Conservation (phyloP, 73 alveolate species). For the Paramecium primaurelia region DNA sequence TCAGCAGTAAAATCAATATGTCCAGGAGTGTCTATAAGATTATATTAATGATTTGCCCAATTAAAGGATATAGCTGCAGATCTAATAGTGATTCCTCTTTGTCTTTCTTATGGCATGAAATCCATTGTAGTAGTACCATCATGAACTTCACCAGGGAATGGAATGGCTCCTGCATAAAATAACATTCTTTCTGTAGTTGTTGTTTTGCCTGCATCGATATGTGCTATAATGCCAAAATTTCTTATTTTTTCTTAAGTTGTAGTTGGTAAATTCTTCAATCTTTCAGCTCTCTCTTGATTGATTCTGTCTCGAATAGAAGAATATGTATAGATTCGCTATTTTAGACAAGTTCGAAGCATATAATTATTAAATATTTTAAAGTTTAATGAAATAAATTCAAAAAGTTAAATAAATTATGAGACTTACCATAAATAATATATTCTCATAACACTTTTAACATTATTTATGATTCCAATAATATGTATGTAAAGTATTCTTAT, state of each 20-base stretch:
- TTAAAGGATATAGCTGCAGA: constrained; percentile 89
- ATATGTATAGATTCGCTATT: background rate
- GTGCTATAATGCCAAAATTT: constrained; percentile 85
- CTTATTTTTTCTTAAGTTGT: constrained; percentile 71
- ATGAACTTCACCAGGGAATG: constrained; percentile 82
- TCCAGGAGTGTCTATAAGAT: constrained; percentile 98
- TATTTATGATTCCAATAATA: background rate
- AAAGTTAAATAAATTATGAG: too few species aligned
- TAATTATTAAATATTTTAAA: too few species aligned
- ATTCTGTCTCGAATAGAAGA: constrained; percentile 30
- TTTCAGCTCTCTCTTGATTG: constrained; percentile 9
- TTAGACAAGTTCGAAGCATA: background rate
- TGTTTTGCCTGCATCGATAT: constrained; percentile 93
- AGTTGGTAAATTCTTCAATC: constrained; percentile 39
- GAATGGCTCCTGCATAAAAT: constrained; percentile 81
- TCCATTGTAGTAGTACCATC: constrained; percentile 72
- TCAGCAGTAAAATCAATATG: constrained; percentile 98
- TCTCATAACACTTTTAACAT: background rate
- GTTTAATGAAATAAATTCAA: background rate
- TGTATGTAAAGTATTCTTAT: background rate
- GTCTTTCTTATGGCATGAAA: constrained; percentile 76
- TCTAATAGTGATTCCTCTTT: constrained; percentile 88
- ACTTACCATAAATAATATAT: background rate
- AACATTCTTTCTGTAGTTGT: constrained; percentile 92
- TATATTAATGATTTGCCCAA: constrained; percentile 82